Percentiles rank a stretch among this genome's conserved stretches.
Evolutionary conservation across 1,284 basidiomycete species (phyloP).

Genomic region (Moniliella sp.): DNA sequence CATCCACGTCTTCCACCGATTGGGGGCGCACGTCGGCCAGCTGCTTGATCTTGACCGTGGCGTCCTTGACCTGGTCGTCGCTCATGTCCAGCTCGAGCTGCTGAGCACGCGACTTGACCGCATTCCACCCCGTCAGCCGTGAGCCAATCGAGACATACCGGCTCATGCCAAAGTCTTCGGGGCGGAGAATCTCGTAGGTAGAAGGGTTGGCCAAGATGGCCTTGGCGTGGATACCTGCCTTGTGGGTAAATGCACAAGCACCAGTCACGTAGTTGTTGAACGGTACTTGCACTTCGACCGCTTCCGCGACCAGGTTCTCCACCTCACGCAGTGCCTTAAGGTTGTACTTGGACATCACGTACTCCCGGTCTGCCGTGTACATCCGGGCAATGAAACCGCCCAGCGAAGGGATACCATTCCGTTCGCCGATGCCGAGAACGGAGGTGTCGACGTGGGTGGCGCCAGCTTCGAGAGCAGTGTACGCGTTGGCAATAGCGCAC

Average conservation of each 20-base stretch:
- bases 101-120: conserved; percentile 95
- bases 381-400: conserved; percentile 91
- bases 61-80: conserved; percentile 77
- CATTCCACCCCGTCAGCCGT: conserved; percentile 90
- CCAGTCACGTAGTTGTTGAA: conserved; percentile 77
- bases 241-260: conserved; percentile 99
- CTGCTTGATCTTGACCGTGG: conserved; percentile 96
- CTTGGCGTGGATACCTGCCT: conserved; percentile 99
- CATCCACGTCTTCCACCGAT: conserved; percentile 96
- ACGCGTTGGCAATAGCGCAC: conserved; percentile 87
- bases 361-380: conserved; percentile 63
- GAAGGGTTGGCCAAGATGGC: conserved; percentile 98
- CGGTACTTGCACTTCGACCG: conserved; percentile 89
- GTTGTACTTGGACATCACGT: conserved; percentile 99
- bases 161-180: conserved; percentile 84
- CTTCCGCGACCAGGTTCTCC: conserved; percentile 94
- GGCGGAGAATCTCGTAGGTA: conserved; percentile 47
- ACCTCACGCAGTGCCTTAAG: conserved; percentile 88
- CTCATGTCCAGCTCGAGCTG: conserved; percentile 67
- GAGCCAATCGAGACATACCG: conserved; percentile 97
- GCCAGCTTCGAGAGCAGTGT: conserved; percentile 91
- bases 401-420: conserved; percentile 93
- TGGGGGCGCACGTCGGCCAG: conserved; percentile 93
- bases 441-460: conserved; percentile 81
- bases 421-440: conserved; percentile 88